Evolutionary conservation across 2,329 filamentous ascomycete species (phyloP).

Genomic region (Penicillium italicum): DNA sequence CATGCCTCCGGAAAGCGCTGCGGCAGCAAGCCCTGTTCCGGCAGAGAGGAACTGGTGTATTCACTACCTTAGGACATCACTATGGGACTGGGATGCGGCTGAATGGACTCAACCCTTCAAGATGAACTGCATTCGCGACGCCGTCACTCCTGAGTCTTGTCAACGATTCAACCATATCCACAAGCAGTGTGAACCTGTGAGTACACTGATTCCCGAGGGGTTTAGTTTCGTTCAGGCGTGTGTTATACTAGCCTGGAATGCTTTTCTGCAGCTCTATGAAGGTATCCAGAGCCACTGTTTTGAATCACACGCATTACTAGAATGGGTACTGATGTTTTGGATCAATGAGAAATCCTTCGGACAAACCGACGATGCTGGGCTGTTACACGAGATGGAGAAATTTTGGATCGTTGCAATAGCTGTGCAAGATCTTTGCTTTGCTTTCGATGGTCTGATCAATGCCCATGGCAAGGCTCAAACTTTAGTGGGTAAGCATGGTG

Average conservation of each 20-base stretch:
- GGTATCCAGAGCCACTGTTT: not conserved
- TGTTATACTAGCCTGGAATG: not conserved
- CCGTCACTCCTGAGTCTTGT: not conserved
- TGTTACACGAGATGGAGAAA: not conserved
- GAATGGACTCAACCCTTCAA: not conserved
- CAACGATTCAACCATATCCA: not conserved
- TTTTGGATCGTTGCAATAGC: not conserved
- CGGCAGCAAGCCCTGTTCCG: not conserved
- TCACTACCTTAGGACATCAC: not conserved
- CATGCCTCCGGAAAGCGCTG: too few species aligned
- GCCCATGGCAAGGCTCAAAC: not conserved
- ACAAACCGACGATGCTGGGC: not conserved
- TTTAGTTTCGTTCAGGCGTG: not conserved
- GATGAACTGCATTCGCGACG: not conserved
- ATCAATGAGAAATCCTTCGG: not conserved
- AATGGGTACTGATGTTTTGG: not conserved
- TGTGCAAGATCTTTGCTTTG: not conserved
- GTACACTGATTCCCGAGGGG: not conserved
- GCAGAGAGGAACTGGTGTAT: not conserved
- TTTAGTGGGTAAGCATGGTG: not conserved
- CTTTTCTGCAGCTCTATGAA: not conserved
- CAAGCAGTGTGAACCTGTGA: not conserved
- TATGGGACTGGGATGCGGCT: not conserved
- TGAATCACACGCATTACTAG: not conserved
- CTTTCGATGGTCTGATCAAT: not conserved